phyloP scores from a whole-genome alignment of 129 eudicot species.

The Flaveria brownii region DNA sequence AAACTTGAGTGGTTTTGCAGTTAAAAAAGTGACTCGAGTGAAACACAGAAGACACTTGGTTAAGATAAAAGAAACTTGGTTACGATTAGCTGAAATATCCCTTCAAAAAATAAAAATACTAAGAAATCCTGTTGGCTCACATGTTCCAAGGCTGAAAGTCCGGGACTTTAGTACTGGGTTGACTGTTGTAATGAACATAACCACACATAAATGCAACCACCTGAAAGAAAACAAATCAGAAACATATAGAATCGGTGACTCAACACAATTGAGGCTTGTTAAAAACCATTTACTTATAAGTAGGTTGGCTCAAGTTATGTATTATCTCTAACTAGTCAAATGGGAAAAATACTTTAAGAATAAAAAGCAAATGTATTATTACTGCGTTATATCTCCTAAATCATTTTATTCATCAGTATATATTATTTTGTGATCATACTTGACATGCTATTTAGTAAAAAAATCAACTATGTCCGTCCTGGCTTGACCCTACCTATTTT shows the following conservation, averaged over 20 bases:
- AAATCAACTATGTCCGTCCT: neutral
- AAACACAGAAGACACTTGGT: too few species aligned
- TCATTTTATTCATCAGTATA: neutral
- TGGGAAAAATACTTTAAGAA: neutral
- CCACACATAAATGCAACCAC: conserved; percentile 74
- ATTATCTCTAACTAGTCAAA: neutral
- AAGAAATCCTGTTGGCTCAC: conserved; percentile 26
- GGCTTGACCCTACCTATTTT: neutral
- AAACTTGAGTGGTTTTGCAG: too few species aligned
- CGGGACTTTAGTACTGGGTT: conserved; percentile 47
- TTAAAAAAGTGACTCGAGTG: too few species aligned
- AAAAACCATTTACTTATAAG: too few species aligned
- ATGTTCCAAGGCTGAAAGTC: conserved; percentile 79
- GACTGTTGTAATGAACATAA: conserved; percentile 52
- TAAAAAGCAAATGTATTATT: neutral
- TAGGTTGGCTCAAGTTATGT: neutral
- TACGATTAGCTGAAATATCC: too few species aligned
- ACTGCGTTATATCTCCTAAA: neutral
- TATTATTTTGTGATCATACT: neutral
- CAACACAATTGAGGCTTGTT: neutral
- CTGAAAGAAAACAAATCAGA: conserved; percentile 41
- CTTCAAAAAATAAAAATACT: too few species aligned
- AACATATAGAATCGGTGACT: neutral
- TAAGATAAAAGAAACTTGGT: too few species aligned
- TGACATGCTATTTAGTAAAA: neutral